Evolutionary conservation across 2,329 filamentous ascomycete species (phyloP).

Genomic region (Xylariaceae sp.): DNA sequence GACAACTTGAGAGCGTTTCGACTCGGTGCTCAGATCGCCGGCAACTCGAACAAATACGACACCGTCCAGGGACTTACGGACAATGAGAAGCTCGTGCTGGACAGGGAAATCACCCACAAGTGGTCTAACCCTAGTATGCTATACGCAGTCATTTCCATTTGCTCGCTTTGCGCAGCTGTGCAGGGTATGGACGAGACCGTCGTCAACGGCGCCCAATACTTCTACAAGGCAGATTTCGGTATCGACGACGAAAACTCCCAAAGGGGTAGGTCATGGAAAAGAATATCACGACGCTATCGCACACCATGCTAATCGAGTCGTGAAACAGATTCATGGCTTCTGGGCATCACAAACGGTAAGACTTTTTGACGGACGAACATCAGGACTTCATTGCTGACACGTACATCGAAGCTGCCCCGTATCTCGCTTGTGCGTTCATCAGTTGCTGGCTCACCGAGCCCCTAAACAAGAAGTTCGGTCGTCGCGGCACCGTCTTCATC

Average conservation of each 20-base stretch:
- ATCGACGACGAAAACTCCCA: constrained; percentile 49
- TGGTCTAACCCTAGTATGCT: constrained; percentile 66
- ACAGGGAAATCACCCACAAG: constrained; percentile 58
- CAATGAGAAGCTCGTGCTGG: constrained; percentile 53
- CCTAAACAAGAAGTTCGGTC: constrained; percentile 65
- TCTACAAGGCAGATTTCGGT: constrained; percentile 58
- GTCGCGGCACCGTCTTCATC: constrained; percentile 67
- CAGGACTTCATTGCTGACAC: too few relatives aligned
- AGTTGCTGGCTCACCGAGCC: constrained; percentile 73
- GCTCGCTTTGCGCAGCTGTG: constrained; percentile 50
- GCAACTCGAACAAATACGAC: constrained; percentile 44
- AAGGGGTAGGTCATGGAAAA: constrained; percentile 19
- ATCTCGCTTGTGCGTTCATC: constrained; percentile 63
- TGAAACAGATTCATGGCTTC: constrained; percentile 38
- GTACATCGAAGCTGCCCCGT: constrained; percentile 39
- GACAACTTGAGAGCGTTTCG: constrained; percentile 56
- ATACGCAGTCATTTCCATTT: constrained; percentile 58
- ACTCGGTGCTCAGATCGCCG: constrained; percentile 56
- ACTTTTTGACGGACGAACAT: background rate
- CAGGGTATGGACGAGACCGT: constrained; percentile 71
- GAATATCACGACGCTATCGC: background rate
- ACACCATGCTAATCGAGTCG: background rate
- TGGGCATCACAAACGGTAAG: constrained; percentile 55
- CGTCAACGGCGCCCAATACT: constrained; percentile 64
- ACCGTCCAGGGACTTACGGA: constrained; percentile 49